Evolutionary conservation across 202 grass and related monocot species (phyloP).

Genomic region (Panicum hallii): DNA sequence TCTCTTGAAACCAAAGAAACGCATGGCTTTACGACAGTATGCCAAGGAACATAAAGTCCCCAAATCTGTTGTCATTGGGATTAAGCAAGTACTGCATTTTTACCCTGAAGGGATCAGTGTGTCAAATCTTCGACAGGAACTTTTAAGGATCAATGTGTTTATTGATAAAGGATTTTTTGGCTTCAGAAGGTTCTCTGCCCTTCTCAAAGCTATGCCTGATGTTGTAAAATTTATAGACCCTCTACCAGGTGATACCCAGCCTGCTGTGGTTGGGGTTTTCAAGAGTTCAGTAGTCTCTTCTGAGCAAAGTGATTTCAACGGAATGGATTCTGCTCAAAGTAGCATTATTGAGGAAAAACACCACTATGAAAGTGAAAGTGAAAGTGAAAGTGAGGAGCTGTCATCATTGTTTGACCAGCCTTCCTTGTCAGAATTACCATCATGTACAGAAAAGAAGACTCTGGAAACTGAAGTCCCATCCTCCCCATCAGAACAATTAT

Average conservation of each 20-base stretch:
- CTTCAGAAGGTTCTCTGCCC: constrained; percentile 56
- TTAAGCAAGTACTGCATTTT: constrained; percentile 48
- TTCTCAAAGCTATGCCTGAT: constrained; percentile 64
- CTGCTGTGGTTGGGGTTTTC: constrained; percentile 40
- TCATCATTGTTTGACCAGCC: constrained; percentile 33
- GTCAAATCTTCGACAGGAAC: constrained; percentile 40
- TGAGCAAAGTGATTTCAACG: constrained; percentile 18
- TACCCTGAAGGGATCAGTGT: constrained; percentile 68
- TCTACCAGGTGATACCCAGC: constrained; percentile 38
- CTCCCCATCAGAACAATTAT: constrained; percentile 21
- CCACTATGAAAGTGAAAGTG: background rate
- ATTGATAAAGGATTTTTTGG: constrained; percentile 52
- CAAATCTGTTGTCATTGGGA: constrained; percentile 38
- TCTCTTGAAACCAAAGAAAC: constrained; percentile 57
- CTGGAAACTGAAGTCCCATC: constrained; percentile 1
- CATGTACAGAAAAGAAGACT: constrained; percentile 9
- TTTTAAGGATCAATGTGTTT: constrained; percentile 53
- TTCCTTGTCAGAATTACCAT: constrained; percentile 31
- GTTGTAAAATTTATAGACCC: constrained; percentile 54
- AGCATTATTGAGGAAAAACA: constrained; percentile 33
- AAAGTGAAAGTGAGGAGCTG: constrained; percentile 35
- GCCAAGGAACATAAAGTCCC: constrained; percentile 49
- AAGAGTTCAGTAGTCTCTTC: constrained; percentile 40
- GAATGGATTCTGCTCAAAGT: constrained; percentile 35
- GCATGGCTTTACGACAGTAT: constrained; percentile 26